Conservation (phyloP, 2,329 filamentous ascomycete genomes). For the Botrytis aclada region DNA sequence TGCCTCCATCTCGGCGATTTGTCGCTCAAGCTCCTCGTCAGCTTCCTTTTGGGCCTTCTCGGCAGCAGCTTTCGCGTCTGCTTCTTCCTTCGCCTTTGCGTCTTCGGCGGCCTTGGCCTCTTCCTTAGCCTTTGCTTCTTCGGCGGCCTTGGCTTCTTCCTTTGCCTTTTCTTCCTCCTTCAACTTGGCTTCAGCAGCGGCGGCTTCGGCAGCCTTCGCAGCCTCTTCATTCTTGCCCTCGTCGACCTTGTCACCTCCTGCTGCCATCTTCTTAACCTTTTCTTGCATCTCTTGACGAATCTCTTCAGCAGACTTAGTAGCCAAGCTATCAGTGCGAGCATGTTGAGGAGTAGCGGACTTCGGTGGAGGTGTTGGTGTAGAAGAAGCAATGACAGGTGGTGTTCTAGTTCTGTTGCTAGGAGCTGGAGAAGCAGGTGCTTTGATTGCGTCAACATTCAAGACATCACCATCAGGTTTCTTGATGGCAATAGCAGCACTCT, state of each 20-base stretch:
- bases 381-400: conserved; percentile 62
- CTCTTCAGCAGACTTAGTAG: conserved; percentile 72
- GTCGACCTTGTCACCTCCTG: conserved; percentile 38
- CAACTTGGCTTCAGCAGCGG: conserved; percentile 35
- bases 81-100: conserved; percentile 39
- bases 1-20: conserved; percentile 57
- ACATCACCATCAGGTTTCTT: conserved; percentile 79
- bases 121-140: conserved; percentile 39
- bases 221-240: conserved; percentile 38
- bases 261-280: conserved; percentile 42
- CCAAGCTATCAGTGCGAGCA: conserved; percentile 66
- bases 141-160: conserved; percentile 33
- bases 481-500: conserved; percentile 77
- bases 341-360: conserved; percentile 68
- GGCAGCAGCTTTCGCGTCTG: conserved; percentile 36
- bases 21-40: conserved; percentile 57
- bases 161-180: conserved; percentile 41
- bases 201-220: conserved; percentile 38
- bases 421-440: conserved; percentile 59
- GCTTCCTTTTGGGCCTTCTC: conserved; percentile 42
- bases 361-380: conserved; percentile 72
- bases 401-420: conserved; percentile 56
- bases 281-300: conserved; percentile 76
- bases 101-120: conserved; percentile 37
- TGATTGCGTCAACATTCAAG: conserved; percentile 64